Evolutionary conservation across 345 rosid species (phyloP).

Genomic region (Adansonia digitata): DNA sequence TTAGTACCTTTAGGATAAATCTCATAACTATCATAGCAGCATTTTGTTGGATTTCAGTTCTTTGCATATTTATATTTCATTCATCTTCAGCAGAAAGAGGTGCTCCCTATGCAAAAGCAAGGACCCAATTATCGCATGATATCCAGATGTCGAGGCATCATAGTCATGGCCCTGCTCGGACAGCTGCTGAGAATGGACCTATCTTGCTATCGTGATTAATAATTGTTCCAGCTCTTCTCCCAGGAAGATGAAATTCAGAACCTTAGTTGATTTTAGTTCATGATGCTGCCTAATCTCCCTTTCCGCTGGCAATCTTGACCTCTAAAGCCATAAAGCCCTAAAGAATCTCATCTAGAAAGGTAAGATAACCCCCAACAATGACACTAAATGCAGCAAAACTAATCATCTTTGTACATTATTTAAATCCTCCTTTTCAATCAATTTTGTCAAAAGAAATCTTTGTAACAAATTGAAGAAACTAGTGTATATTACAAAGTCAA

Average conservation of each 20-base stretch:
- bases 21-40: neutral
- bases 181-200: constrained; percentile 82
- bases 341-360: neutral
- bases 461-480: neutral
- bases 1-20: constrained; percentile 24
- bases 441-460: neutral
- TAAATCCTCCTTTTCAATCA: neutral
- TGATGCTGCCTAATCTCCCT: neutral
- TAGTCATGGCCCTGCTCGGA: constrained; percentile 57
- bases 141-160: constrained; percentile 77
- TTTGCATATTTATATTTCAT: neutral
- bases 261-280: neutral
- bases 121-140: constrained; percentile 73
- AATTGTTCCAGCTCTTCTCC: constrained; percentile 6
- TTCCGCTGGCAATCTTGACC: neutral
- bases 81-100: constrained; percentile 64
- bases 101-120: constrained; percentile 94
- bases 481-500: neutral
- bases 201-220: constrained; percentile 52
- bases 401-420: neutral
- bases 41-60: neutral
- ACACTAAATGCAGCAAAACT: neutral
- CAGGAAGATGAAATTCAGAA: neutral
- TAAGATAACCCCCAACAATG: neutral
- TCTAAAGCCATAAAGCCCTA: neutral